Conservation (phyloP, 176 grass and related monocot genomes). For the Themeda triandra region DNA sequence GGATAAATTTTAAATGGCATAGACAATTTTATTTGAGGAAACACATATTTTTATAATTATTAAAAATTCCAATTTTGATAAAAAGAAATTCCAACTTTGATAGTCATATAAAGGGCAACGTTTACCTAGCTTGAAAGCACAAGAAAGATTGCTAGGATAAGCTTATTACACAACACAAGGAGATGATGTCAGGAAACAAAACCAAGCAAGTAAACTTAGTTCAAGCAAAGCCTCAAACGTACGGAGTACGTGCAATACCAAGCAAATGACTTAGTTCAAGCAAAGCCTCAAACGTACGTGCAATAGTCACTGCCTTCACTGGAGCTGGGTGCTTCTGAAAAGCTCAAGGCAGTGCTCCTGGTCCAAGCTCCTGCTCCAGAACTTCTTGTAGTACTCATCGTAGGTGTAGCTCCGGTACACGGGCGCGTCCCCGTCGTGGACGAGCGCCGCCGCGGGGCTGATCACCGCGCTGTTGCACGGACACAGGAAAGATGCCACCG, state of each 20-base stretch:
- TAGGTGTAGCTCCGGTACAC: slow-evolving; percentile 65
- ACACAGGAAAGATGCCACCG: slow-evolving; percentile 95
- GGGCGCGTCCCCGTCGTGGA: slow-evolving; percentile 3
- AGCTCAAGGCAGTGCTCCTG: slow-evolving; percentile 77
- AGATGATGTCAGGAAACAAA: neutral
- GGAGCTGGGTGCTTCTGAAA: slow-evolving; percentile 35
- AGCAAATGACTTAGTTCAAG: neutral
- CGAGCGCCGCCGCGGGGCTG: slow-evolving; percentile 45
- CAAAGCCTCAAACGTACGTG: neutral
- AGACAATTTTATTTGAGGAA: too few relatives aligned
- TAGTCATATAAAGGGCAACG: neutral
- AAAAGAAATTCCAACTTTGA: too few relatives aligned
- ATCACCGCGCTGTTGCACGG: slow-evolving; percentile 75
- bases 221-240: neutral
- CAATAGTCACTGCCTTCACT: neutral
- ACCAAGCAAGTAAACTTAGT: neutral
- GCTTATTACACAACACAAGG: neutral
- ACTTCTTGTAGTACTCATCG: slow-evolving; percentile 80
- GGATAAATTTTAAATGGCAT: too few relatives aligned
- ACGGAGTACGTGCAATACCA: too few relatives aligned
- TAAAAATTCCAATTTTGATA: too few relatives aligned
- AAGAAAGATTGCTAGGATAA: neutral
- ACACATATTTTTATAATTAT: too few relatives aligned
- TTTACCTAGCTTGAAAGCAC: neutral
- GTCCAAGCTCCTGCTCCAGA: slow-evolving; percentile 81